phyloP scores from a whole-genome alignment of 2,329 filamentous ascomycete species.

The Scedosporium apiospermum region DNA sequence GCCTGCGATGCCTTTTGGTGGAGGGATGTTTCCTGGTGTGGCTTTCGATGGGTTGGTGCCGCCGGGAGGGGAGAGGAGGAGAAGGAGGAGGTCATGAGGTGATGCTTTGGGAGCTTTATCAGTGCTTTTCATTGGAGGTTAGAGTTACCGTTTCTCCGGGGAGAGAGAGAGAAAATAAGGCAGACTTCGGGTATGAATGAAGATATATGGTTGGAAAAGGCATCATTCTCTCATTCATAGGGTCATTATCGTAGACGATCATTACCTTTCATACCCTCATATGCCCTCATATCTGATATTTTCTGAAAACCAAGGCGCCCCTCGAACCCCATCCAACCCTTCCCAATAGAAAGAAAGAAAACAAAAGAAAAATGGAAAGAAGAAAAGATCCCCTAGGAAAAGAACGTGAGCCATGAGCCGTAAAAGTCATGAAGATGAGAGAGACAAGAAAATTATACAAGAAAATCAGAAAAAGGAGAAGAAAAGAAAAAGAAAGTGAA shows the following conservation, averaged over 20 bases:
- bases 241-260: neutral
- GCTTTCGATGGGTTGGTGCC: constrained; percentile 1
- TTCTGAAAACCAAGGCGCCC: too few relatives aligned
- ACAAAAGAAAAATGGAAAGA: neutral
- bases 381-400: too few relatives aligned
- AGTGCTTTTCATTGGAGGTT: neutral
- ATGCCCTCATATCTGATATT: neutral
- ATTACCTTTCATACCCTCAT: neutral
- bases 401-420: neutral
- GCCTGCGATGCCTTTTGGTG: neutral
- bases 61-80: neutral
- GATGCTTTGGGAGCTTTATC: neutral
- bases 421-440: neutral
- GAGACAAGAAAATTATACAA: neutral
- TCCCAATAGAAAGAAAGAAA: neutral
- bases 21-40: neutral
- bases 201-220: neutral
- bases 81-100: neutral
- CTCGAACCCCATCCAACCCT: too few relatives aligned
- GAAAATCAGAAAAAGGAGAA: neutral
- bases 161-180: neutral
- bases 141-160: neutral
- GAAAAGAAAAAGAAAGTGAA: neutral
- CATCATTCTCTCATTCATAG: neutral
- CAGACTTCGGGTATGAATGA: neutral